Evolutionary conservation across 257 asterid species (phyloP), one percentile per base, ranked within the genome.

Genomic region (Fraxinus cuspidata): DNA sequence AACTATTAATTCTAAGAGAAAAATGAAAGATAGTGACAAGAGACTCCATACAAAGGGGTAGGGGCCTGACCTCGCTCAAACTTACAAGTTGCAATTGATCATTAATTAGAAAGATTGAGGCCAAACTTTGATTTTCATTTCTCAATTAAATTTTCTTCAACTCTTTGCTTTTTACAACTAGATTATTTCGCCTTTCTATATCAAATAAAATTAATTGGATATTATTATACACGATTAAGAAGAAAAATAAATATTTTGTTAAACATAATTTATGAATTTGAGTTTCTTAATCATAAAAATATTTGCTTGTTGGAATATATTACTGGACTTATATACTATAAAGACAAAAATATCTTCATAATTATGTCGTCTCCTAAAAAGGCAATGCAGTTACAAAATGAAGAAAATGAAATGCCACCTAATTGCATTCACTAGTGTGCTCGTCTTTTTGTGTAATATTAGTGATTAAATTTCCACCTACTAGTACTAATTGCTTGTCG

Each of bases 331-430:
- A 35, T 56, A 0, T 38, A 65, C 15, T 19, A 15, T 7, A 32
- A 71, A 27, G 74, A 79, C 81, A 56, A 69, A 82, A 47, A 9
- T 4, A 40, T 76, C 72, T 12, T 51, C 49, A 15, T 68, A 80
- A 29, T 29, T 78, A 58, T 38, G 9, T 31, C 37, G 13, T 58
- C 25, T 35, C 25, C n/a, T n/a, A 34, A 32, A n/a, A 35, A 10
- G 49, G 70, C 47, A 53, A 23, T 63, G 5, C 2, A 10, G 11
- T 2, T 18, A 19, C 0, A 10, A 11, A 58, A 53, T 56, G 16
- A 28, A 32, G 67, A 60, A 60, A 60, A 23, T 28, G 68, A 60
- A 60, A 60, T 60, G 16, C 68, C 18, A 25, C 67, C 29, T 16
- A 4, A 53, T 53, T 53, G 64, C 27, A 53, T n/a, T 6, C 64